These are phyloP conservation scores for Trichophyton simii DNA, from an alignment of 2,329 filamentous ascomycete genomes.

Conservation along the genomic window DNA sequence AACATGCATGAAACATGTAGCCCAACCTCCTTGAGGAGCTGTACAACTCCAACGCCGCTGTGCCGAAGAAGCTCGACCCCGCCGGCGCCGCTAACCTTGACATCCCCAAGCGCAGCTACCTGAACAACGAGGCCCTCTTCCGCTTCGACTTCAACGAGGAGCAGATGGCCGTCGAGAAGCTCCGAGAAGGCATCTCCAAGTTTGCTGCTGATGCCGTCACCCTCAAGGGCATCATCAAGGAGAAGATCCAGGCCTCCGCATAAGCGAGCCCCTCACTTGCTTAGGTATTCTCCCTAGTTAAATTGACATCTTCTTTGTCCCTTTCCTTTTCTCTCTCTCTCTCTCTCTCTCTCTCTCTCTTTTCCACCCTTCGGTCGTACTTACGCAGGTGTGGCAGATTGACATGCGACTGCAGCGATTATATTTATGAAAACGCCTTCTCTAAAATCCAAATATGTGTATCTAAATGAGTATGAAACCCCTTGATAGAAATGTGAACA, in stretches of 20 bases:
- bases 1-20: slow-evolving; percentile 30
- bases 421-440: neutral
- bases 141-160: slow-evolving; percentile 99
- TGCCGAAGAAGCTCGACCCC: slow-evolving; percentile 88
- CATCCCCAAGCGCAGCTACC: slow-evolving; percentile 81
- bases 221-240: slow-evolving; percentile 80
- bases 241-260: slow-evolving; percentile 54
- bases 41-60: slow-evolving; percentile 64
- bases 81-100: slow-evolving; percentile 52
- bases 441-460: neutral
- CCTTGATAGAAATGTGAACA: neutral
- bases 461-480: neutral
- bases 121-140: slow-evolving; percentile 80
- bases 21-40: slow-evolving; percentile 91
- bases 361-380: neutral
- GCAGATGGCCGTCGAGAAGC: slow-evolving; percentile 98
- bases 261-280: neutral
- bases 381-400: neutral
- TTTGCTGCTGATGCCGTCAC: slow-evolving; percentile 92
- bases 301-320: neutral
- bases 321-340: neutral
- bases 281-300: neutral
- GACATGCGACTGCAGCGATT: neutral
- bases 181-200: slow-evolving; percentile 98
- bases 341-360: neutral